These are phyloP conservation scores for Xylariaceae sp. DNA, from an alignment of 2,329 filamentous ascomycete species.

Conservation along the genomic window DNA sequence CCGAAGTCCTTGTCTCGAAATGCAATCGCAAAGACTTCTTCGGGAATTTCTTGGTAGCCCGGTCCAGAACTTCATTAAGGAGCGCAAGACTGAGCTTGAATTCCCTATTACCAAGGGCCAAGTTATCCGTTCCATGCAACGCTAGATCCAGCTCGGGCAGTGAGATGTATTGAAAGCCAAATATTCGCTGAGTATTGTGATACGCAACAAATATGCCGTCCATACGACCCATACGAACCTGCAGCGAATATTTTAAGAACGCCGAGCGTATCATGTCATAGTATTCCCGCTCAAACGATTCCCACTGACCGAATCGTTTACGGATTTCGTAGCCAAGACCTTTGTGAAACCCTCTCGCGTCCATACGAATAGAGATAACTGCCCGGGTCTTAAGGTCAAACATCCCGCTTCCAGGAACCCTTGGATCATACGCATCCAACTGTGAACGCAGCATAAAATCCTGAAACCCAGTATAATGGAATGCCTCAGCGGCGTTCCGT, in stretches of 20 bases:
- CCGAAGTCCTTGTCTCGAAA: constrained; percentile 72
- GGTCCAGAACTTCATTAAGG: constrained; percentile 77
- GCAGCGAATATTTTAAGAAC: constrained; percentile 94
- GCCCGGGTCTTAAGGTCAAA: constrained; percentile 97
- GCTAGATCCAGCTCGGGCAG: constrained; percentile 86
- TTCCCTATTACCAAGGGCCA: constrained; percentile 74
- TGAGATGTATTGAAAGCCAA: constrained; percentile 94
- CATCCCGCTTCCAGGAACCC: constrained; percentile 87
- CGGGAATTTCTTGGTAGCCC: constrained; percentile 75
- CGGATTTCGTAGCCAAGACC: constrained; percentile 88
- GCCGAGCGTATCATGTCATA: constrained; percentile 95
- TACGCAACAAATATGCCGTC: constrained; percentile 97
- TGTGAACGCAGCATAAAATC: constrained; percentile 96
- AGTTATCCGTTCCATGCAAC: constrained; percentile 76
- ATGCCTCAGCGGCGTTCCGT: constrained; percentile 73
- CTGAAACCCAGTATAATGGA: constrained; percentile 83
- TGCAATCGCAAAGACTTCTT: constrained; percentile 75
- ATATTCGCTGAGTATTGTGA: constrained; percentile 93
- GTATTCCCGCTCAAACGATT: constrained; percentile 94
- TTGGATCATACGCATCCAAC: constrained; percentile 83
- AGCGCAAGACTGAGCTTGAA: constrained; percentile 81
- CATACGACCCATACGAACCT: constrained; percentile 97
- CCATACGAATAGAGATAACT: constrained; percentile 90
- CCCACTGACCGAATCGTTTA: constrained; percentile 72
- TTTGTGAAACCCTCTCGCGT: constrained; percentile 69